Evolutionary conservation across 768 basidiomycete genomes (phyloP), one percentile per base, ranked within the genome.

Genomic region (Sporobolomyces phaffii): DNA sequence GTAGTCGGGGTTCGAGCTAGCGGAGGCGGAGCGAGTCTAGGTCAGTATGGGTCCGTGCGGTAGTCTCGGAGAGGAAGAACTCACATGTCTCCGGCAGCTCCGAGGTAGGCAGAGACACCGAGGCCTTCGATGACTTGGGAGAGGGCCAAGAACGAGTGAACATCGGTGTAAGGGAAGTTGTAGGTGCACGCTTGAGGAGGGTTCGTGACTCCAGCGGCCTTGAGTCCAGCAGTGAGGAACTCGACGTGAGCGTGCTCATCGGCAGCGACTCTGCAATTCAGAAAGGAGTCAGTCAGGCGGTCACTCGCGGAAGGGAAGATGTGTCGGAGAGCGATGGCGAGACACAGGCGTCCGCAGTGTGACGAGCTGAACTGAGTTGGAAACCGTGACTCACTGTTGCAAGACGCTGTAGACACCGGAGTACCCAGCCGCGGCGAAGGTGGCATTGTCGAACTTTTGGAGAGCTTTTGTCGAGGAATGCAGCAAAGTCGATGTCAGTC

Each of bases 221-320:
- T 29, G 33, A 87, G 78, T 0, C 80, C 80, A 10, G 64, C 73
- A 9, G 82, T 77, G 40, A 87, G 79, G 74, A 83, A 81, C 14
- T 79, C 73, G 65, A 85, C 84, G 76, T 88, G 87, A 13, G 77
- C 76, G 36, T 75, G 72, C 74, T 87, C 85, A 75, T 87, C 85
- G 36, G 78, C 9, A 2, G 60, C 45, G 43, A 69, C 53, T 45
- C 44, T 45, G 44, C 11, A 41, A 20, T 41, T 41, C 11, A 41
- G 40, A 11, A 10, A 20, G 20, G 40, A 41, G 40, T 41, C 40
- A 41, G 40, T 11, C 40, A 20, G 11, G 40, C 10, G 20, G 40
- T 41, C n/a, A 41, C 40, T 45, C 44, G 15, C 7, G 44, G 15
- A 45, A 45, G 8, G 20, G 15, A 45, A n/a, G n/a, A n/a, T n/a